A percentile compares a stretch with the other conserved stretches of the same genome.
Conservation (phyloP, 176 grass and related monocot species). For the Zea luxurians region DNA sequence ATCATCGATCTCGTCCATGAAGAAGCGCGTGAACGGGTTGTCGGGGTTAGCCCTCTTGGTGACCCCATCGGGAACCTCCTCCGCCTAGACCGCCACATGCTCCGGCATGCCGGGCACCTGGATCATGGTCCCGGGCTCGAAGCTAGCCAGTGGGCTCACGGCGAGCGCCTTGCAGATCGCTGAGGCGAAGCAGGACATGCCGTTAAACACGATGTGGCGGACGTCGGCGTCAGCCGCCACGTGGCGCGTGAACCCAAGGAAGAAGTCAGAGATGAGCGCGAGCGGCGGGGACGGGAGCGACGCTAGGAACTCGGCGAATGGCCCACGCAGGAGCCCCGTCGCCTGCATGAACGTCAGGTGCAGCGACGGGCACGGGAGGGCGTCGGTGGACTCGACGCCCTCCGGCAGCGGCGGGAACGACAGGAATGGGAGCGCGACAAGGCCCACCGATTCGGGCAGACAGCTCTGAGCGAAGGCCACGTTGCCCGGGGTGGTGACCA, state of each 20-base stretch:
- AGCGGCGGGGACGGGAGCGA: constrained; percentile 32
- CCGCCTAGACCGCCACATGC: too few relatives aligned
- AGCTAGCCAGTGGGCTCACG: constrained; percentile 20
- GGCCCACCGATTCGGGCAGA: constrained; percentile 9
- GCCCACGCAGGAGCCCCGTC: constrained; percentile 46
- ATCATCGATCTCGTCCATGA: too few relatives aligned
- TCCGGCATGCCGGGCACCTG: too few relatives aligned
- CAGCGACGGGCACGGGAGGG: constrained; percentile 41
- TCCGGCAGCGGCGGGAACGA: constrained; percentile 34
- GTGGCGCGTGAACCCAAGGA: constrained; percentile 51
- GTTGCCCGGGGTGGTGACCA: constrained; percentile 59
- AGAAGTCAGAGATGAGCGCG: constrained; percentile 70
- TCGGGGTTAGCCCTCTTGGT: too few relatives aligned
- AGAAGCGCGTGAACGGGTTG: too few relatives aligned
- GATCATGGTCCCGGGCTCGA: too few relatives aligned
- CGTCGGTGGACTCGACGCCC: constrained; percentile 57
- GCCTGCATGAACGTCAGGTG: constrained; percentile 54
- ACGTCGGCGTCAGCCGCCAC: constrained; percentile 16
- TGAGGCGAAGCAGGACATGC: constrained; percentile 62
- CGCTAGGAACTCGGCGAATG: constrained; percentile 44
- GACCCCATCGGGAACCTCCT: too few relatives aligned
- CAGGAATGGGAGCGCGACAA: constrained; percentile 50
- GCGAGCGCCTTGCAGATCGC: constrained; percentile 48
- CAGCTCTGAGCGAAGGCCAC: constrained; percentile 37
- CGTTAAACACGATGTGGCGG: constrained; percentile 54